These are phyloP conservation scores for Lobosporangium transversale DNA, from an alignment of 192 early-diverging fungal species.

Conservation along the genomic window DNA sequence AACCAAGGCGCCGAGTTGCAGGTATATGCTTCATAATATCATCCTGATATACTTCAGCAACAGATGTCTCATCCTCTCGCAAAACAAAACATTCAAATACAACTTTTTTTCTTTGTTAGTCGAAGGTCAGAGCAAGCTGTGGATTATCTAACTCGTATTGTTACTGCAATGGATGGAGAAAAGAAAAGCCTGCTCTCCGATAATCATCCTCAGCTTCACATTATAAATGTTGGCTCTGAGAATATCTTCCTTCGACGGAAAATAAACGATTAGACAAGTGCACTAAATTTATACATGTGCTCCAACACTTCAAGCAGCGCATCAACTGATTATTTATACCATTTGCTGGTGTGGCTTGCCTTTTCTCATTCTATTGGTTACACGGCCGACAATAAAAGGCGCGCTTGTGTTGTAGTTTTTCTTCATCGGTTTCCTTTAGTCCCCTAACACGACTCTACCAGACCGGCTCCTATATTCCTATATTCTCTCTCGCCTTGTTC, in stretches of 20 bases:
- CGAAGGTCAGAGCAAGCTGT: not conserved
- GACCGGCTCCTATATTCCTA: conserved; percentile 40
- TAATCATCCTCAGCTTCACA: not conserved
- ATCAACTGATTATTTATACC: too few relatives aligned
- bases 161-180: not conserved
- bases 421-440: conserved; percentile 48
- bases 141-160: conserved; percentile 4
- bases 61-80: too few relatives aligned
- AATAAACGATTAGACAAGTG: not conserved
- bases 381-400: conserved; percentile 8
- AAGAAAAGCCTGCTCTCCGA: not conserved
- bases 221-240: not conserved
- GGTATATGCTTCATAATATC: too few relatives aligned
- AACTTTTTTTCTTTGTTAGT: not conserved
- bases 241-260: conserved; percentile 2
- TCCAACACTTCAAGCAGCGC: not conserved
- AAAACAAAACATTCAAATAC: not conserved
- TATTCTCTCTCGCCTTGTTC: conserved; percentile 8
- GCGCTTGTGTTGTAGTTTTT: conserved; percentile 15
- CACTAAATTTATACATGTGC: not conserved
- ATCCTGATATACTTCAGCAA: too few relatives aligned
- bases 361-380: too few relatives aligned
- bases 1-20: too few relatives aligned
- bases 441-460: conserved; percentile 42
- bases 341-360: conserved; percentile 11